A percentile compares a stretch with the other conserved stretches of the same genome.
Evolutionary conservation across 345 rosid species (phyloP).

Genomic region (Cardiospermum halicacabum): DNA sequence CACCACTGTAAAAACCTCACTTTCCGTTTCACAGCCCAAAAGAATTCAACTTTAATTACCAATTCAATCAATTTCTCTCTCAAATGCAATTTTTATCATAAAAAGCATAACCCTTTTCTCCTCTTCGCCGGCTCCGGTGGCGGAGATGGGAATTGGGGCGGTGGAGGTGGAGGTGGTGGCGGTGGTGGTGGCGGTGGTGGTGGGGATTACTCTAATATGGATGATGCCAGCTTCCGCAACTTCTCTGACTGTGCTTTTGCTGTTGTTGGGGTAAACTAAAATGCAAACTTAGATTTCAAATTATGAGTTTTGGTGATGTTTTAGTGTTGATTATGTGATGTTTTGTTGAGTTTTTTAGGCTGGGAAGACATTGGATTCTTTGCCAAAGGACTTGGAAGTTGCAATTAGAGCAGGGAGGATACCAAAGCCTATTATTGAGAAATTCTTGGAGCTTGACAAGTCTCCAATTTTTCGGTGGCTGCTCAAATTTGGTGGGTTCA

Average conservation of each 20-base stretch:
- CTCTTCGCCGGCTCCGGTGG: constrained; percentile 26
- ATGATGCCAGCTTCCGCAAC: constrained; percentile 35
- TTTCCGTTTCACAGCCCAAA: too few relatives aligned
- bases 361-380: constrained; percentile 43
- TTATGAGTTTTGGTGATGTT: not conserved
- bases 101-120: constrained; percentile 8
- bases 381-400: constrained; percentile 58
- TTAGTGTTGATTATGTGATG: not conserved
- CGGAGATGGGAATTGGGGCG: constrained; percentile 18
- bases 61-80: constrained; percentile 15
- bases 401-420: constrained; percentile 51
- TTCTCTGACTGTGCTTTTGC: constrained; percentile 40
- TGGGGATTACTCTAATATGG: constrained; percentile 18
- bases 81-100: not conserved
- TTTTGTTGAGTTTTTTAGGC: constrained; percentile 24
- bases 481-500: constrained; percentile 62
- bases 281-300: too few relatives aligned
- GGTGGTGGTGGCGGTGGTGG: constrained; percentile 22
- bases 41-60: too few relatives aligned
- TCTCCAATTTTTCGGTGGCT: constrained; percentile 46
- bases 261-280: constrained; percentile 34
- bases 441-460: constrained; percentile 56
- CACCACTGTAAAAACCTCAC: constrained; percentile 2
- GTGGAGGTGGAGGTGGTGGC: constrained; percentile 9
- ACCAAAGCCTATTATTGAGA: constrained; percentile 41